These are phyloP conservation scores for Psidium guajava DNA, from an alignment of 345 rosid genomes.

Conservation along the genomic window DNA sequence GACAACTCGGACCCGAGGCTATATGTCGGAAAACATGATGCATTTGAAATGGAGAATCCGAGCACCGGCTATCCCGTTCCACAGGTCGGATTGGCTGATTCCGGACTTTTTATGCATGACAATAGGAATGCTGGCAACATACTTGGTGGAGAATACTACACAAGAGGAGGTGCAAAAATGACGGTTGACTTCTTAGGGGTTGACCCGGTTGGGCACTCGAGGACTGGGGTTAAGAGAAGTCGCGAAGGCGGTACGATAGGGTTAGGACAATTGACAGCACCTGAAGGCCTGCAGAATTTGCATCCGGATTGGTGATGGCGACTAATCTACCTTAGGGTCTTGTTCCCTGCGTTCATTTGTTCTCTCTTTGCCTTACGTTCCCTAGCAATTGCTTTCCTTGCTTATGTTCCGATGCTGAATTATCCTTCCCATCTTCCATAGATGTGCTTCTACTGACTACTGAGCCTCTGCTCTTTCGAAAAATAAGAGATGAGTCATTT, in stretches of 20 bases:
- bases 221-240: constrained; percentile 11
- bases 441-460: not conserved
- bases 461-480: not conserved
- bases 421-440: not conserved
- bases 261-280: constrained; percentile 9
- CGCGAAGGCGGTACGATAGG: constrained; percentile 3
- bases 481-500: not conserved
- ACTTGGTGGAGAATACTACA: constrained; percentile 6
- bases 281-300: constrained; percentile 14
- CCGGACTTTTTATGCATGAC: not conserved
- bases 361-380: not conserved
- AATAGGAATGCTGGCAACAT: not conserved
- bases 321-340: not conserved
- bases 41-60: not conserved
- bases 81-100: not conserved
- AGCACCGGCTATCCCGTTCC: not conserved
- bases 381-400: not conserved
- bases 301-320: constrained; percentile 21
- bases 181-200: constrained; percentile 43
- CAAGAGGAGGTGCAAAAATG: constrained; percentile 19
- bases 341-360: not conserved
- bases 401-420: not conserved
- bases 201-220: constrained; percentile 19
- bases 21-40: not conserved
- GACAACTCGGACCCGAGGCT: not conserved